These are phyloP conservation scores for Cronartium ribicola DNA, from an alignment of 1,284 basidiomycete species.

Conservation along the genomic window DNA sequence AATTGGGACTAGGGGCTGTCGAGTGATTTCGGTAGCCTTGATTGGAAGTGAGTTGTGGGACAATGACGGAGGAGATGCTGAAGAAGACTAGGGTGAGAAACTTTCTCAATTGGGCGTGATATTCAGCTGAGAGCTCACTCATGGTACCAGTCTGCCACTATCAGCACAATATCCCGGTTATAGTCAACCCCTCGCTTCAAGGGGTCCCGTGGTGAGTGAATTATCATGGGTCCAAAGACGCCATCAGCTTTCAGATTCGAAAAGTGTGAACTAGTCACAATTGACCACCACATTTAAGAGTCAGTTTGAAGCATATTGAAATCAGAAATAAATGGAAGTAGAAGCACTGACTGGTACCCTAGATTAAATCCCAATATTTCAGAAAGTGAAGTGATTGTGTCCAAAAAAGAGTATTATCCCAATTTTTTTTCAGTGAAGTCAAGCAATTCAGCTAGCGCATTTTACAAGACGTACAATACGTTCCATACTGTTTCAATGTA, in stretches of 20 bases:
- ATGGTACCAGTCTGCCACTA: slow-evolving; percentile 56
- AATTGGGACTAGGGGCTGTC: slow-evolving; percentile 52
- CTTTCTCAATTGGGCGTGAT: slow-evolving; percentile 18
- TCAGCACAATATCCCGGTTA: slow-evolving; percentile 49
- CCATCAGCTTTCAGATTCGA: slow-evolving; percentile 12
- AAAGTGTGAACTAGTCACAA: background rate
- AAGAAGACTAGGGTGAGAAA: slow-evolving; percentile 6
- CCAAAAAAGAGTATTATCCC: background rate
- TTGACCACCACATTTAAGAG: background rate
- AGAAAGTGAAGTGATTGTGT: background rate
- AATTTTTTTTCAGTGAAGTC: background rate
- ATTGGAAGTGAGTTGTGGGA: slow-evolving; percentile 35
- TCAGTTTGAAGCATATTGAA: background rate
- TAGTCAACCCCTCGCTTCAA: slow-evolving; percentile 47
- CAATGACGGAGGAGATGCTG: slow-evolving; percentile 19
- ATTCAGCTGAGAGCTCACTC: slow-evolving; percentile 42
- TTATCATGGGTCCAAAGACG: slow-evolving; percentile 44
- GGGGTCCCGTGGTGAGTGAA: slow-evolving; percentile 49
- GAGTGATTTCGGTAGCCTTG: slow-evolving; percentile 46
- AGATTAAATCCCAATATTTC: slow-evolving; percentile 34
- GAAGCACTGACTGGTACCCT: slow-evolving; percentile 9
- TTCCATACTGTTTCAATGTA: slow-evolving; percentile 45
- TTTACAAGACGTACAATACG: slow-evolving; percentile 51
- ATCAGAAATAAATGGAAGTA: background rate
- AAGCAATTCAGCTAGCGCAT: background rate